Evolutionary conservation across 2,329 filamentous ascomycete species (phyloP).

Genomic region (Lachnellula cervina): DNA sequence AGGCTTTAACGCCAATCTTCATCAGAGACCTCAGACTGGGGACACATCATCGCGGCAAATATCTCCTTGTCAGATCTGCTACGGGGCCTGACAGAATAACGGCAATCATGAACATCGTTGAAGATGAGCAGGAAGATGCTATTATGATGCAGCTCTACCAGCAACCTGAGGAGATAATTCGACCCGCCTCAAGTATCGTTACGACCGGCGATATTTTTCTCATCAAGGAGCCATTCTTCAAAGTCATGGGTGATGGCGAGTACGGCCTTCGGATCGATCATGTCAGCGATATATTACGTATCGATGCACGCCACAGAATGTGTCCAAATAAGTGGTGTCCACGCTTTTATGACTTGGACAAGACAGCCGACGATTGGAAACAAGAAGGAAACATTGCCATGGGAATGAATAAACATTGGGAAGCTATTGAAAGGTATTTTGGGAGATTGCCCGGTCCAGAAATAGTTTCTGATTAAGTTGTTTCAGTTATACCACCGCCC

Average conservation of each 20-base stretch:
- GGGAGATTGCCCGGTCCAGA: neutral
- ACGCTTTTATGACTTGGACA: neutral
- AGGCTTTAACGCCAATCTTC: slow-evolving; percentile 14
- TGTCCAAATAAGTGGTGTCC: slow-evolving; percentile 2
- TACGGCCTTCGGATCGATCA: slow-evolving; percentile 38
- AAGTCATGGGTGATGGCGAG: slow-evolving; percentile 33
- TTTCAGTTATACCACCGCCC: slow-evolving; percentile 13
- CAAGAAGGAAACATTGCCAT: slow-evolving; percentile 6
- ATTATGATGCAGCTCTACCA: slow-evolving; percentile 39
- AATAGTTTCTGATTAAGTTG: neutral
- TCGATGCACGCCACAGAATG: slow-evolving; percentile 1
- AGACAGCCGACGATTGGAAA: slow-evolving; percentile 5
- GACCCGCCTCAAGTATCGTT: slow-evolving; percentile 34
- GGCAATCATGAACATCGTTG: slow-evolving; percentile 30
- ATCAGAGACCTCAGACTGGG: slow-evolving; percentile 33
- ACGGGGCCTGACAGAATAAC: slow-evolving; percentile 24
- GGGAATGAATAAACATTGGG: slow-evolving; percentile 1
- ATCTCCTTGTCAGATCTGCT: slow-evolving; percentile 26
- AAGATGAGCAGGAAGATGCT: slow-evolving; percentile 15
- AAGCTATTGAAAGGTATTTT: slow-evolving; percentile 7
- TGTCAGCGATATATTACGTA: slow-evolving; percentile 26
- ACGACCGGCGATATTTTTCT: slow-evolving; percentile 34
- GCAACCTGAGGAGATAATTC: slow-evolving; percentile 35
- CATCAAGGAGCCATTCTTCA: slow-evolving; percentile 51
- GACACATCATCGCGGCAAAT: slow-evolving; percentile 38